Conservation (phyloP, 345 rosid genomes). For the Hibiscus tridactylites region DNA sequence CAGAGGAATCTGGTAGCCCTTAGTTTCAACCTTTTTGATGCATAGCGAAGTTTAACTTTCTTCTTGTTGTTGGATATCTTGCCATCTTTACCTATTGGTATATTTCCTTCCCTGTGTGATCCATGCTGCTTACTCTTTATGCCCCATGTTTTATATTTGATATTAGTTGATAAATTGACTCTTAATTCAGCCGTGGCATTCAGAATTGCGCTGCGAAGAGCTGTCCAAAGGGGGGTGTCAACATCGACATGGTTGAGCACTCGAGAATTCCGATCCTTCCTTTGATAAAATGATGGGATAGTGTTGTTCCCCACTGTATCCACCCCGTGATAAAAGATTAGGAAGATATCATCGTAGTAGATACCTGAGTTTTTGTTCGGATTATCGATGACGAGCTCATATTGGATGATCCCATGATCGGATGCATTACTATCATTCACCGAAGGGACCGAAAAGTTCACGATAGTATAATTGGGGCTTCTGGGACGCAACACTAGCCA, state of each 20-base stretch:
- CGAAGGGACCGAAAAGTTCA: slow-evolving; percentile 24
- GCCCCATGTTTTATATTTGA: slow-evolving; percentile 31
- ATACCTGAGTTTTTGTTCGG: slow-evolving; percentile 33
- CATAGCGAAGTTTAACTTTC: slow-evolving; percentile 30
- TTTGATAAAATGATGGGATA: slow-evolving; percentile 21
- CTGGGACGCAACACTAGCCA: slow-evolving; percentile 33
- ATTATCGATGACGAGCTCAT: slow-evolving; percentile 24
- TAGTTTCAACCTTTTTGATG: slow-evolving; percentile 19
- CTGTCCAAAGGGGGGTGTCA: slow-evolving; percentile 7
- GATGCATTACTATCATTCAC: not conserved
- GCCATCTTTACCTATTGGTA: slow-evolving; percentile 34
- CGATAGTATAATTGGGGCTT: slow-evolving; percentile 19
- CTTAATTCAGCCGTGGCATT: slow-evolving; percentile 26
- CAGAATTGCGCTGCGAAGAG: slow-evolving; percentile 14
- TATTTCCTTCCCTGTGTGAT: slow-evolving; percentile 17
- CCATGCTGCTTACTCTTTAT: slow-evolving; percentile 35
- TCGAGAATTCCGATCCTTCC: slow-evolving; percentile 1
- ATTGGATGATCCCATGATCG: slow-evolving; percentile 12
- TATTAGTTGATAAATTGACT: slow-evolving; percentile 19
- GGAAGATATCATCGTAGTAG: slow-evolving; percentile 27
- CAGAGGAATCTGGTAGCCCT: slow-evolving; percentile 8
- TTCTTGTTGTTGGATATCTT: slow-evolving; percentile 37
- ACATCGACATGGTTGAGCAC: not conserved
- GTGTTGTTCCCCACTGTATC: slow-evolving; percentile 23
- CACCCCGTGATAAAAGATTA: slow-evolving; percentile 20